These are phyloP conservation scores for Pneumocystis jirovecii DNA, from an alignment of 1,139 yeast species.

Conservation along the genomic window DNA sequence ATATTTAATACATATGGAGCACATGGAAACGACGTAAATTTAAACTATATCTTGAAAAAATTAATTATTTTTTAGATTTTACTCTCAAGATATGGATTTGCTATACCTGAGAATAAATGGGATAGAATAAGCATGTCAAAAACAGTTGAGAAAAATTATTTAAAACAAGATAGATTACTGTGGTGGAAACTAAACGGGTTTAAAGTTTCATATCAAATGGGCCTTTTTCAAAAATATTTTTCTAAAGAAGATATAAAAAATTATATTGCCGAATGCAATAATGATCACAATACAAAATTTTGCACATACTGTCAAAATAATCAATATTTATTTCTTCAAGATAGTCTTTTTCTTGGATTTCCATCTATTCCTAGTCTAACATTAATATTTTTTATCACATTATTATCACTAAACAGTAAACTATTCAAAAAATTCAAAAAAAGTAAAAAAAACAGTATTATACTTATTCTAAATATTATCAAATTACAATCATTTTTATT, in stretches of 20 bases:
- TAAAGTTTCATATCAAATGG: background rate
- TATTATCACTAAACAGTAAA: background rate
- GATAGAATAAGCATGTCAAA: slow-evolving; percentile 31
- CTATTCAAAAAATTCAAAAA: background rate
- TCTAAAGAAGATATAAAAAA: background rate
- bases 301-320: background rate
- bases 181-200: background rate
- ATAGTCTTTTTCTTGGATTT: background rate
- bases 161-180: background rate
- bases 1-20: slow-evolving; percentile 70
- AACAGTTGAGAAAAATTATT: background rate
- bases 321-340: background rate
- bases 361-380: background rate
- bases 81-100: slow-evolving; percentile 63
- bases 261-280: background rate
- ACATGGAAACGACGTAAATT: slow-evolving; percentile 37
- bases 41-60: background rate
- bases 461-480: background rate
- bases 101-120: slow-evolving; percentile 38
- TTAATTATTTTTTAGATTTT: slow-evolving; percentile 22
- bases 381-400: background rate
- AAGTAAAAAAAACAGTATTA: background rate
- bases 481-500: background rate
- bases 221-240: background rate
- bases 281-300: background rate